Evolutionary conservation across 2,329 filamentous ascomycete species (phyloP).

Genomic region (Penicillium psychrosexuale): DNA sequence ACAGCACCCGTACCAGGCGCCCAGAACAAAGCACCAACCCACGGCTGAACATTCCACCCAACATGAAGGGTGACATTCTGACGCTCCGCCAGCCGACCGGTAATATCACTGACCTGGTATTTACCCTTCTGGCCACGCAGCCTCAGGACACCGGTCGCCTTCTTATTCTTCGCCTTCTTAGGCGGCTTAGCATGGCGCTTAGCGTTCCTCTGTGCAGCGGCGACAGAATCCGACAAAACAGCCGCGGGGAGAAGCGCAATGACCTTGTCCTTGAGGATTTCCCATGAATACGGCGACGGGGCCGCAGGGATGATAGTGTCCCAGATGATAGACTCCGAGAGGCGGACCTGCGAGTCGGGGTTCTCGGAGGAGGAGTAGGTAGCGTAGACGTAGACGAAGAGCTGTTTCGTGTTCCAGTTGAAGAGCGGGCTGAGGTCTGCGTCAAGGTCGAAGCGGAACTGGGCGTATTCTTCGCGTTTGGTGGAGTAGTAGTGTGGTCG

Average conservation of each 20-base stretch:
- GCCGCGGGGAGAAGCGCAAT: slow-evolving; percentile 29
- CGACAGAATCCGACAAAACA: not conserved
- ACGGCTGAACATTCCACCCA: slow-evolving; percentile 96
- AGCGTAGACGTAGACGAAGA: slow-evolving; percentile 94
- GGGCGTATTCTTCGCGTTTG: slow-evolving; percentile 93
- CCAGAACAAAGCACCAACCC: slow-evolving; percentile 89
- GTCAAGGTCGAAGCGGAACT: slow-evolving; percentile 89
- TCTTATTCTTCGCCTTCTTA: slow-evolving; percentile 16
- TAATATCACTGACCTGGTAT: slow-evolving; percentile 93
- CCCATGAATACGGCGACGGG: slow-evolving; percentile 42
- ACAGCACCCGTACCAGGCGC: slow-evolving; percentile 54
- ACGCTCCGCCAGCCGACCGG: slow-evolving; percentile 70
- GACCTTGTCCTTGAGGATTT: slow-evolving; percentile 33
- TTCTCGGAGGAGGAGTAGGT: slow-evolving; percentile 53
- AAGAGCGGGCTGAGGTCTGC: slow-evolving; percentile 90
- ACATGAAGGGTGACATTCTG: slow-evolving; percentile 73
- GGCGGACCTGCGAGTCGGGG: slow-evolving; percentile 19
- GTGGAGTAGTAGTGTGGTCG: slow-evolving; percentile 92
- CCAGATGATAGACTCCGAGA: slow-evolving; percentile 79
- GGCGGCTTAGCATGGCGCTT: slow-evolving; percentile 25
- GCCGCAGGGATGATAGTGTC: slow-evolving; percentile 82
- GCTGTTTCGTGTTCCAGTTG: slow-evolving; percentile 98
- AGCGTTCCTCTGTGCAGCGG: slow-evolving; percentile 17
- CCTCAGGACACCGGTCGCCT: slow-evolving; percentile 61
- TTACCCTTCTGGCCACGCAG: slow-evolving; percentile 87